A percentile compares a stretch with the other conserved stretches of the same genome.
Conservation (phyloP, 1,139 yeast species). For the Pneumocystis murina region DNA sequence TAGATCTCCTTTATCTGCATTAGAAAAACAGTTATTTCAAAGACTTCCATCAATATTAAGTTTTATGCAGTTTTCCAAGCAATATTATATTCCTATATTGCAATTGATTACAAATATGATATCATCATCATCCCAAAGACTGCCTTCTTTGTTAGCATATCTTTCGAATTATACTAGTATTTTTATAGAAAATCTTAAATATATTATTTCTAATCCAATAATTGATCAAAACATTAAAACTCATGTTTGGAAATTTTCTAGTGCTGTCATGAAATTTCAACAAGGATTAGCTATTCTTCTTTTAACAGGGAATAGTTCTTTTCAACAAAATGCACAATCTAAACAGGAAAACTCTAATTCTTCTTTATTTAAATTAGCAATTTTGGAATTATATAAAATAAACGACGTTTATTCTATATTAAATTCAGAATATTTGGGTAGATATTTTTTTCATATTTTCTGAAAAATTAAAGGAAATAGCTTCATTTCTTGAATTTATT, state of each 20-base stretch:
- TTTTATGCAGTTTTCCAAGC: background rate
- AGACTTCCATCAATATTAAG: background rate
- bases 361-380: background rate
- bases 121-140: background rate
- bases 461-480: background rate
- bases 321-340: background rate
- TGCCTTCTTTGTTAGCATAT: constrained; percentile 5
- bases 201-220: constrained; percentile 2
- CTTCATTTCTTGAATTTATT: background rate
- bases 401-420: background rate
- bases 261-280: constrained; percentile 3
- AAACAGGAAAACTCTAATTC: background rate
- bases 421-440: background rate
- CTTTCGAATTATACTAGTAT: background rate
- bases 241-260: constrained; percentile 6
- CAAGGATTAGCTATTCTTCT: constrained; percentile 7
- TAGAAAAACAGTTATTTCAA: background rate
- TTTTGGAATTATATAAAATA: background rate
- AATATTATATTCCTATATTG: background rate
- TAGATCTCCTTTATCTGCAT: background rate
- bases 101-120: background rate
- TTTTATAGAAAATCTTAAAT: constrained; percentile 1
- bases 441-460: background rate
- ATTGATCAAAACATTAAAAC: background rate
- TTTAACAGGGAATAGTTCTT: background rate